phyloP scores from a whole-genome alignment of 148 eudicot species.

The Chenopodium formosanum region DNA sequence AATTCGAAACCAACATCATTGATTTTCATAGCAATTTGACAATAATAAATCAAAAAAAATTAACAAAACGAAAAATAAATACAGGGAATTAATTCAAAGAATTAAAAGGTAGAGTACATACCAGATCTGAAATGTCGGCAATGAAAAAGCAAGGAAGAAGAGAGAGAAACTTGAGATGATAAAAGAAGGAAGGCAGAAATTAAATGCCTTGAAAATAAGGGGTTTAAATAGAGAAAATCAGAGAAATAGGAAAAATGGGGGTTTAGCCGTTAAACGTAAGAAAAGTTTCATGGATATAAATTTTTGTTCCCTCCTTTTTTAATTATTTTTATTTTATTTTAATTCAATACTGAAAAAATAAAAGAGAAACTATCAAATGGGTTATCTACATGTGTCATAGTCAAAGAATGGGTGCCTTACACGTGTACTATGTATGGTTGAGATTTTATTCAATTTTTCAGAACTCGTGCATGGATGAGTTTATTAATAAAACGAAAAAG shows the following conservation, averaged over 20 bases:
- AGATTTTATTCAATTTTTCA: not conserved
- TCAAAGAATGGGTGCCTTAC: not conserved
- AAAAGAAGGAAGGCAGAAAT: not conserved
- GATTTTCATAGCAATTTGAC: no score
- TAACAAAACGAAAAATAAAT: not conserved
- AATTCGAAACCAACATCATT: no score
- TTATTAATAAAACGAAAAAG: no score
- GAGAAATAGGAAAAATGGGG: not conserved
- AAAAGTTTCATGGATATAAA: slow-evolving; percentile 15
- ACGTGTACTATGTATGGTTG: not conserved
- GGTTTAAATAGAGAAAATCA: slow-evolving; percentile 12
- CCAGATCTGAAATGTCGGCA: slow-evolving; percentile 20
- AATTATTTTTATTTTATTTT: not conserved
- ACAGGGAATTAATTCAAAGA: not conserved
- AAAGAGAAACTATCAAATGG: not conserved
- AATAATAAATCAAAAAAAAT: no score
- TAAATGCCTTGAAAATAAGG: not conserved
- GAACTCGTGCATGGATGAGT: no score
- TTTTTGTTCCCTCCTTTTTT: not conserved
- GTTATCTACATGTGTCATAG: not conserved
- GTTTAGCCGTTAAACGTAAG: slow-evolving; percentile 20
- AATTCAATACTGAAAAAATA: not conserved
- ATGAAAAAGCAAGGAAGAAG: slow-evolving; percentile 6
- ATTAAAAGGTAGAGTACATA: not conserved
- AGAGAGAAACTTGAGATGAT: not conserved